A percentile compares a stretch with the other conserved stretches of the same genome.
These are phyloP conservation scores for Ophiosphaerella narmari DNA, from an alignment of 2,329 filamentous ascomycete genomes.

Conservation along the genomic window DNA sequence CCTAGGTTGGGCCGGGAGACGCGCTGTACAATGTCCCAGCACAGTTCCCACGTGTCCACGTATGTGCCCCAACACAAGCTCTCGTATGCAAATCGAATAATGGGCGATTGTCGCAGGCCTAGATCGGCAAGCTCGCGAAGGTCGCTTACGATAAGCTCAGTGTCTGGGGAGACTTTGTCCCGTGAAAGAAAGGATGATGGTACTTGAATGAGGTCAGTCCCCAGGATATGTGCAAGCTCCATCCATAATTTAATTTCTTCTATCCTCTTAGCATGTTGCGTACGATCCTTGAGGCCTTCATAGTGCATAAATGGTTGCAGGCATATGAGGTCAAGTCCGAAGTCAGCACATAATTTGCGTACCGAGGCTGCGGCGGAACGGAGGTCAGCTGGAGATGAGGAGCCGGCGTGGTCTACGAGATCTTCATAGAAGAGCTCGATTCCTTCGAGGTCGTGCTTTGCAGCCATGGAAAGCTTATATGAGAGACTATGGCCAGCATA, in stretches of 20 bases:
- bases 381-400: slow-evolving; percentile 53
- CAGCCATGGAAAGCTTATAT: slow-evolving; percentile 71
- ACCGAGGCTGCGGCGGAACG: slow-evolving; percentile 64
- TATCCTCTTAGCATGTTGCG: slow-evolving; percentile 61
- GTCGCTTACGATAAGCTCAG: slow-evolving; percentile 64
- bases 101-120: slow-evolving; percentile 60
- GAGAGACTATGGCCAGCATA: slow-evolving; percentile 68
- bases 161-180: slow-evolving; percentile 57
- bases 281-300: slow-evolving; percentile 71
- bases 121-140: slow-evolving; percentile 69
- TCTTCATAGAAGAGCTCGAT: slow-evolving; percentile 83
- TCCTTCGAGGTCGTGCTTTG: slow-evolving; percentile 66
- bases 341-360: slow-evolving; percentile 60
- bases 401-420: slow-evolving; percentile 63
- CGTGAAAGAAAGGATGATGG: slow-evolving; percentile 70
- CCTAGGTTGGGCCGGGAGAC: slow-evolving; percentile 76
- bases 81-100: slow-evolving; percentile 74
- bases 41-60: slow-evolving; percentile 71
- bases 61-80: slow-evolving; percentile 73
- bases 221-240: slow-evolving; percentile 63
- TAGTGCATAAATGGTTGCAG: slow-evolving; percentile 80
- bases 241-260: slow-evolving; percentile 73
- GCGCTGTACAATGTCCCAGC: slow-evolving; percentile 68
- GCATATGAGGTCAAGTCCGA: slow-evolving; percentile 64
- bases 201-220: slow-evolving; percentile 74